phyloP scores from a whole-genome alignment of 2,329 filamentous ascomycete genomes.

The Pyricularia grisea region DNA sequence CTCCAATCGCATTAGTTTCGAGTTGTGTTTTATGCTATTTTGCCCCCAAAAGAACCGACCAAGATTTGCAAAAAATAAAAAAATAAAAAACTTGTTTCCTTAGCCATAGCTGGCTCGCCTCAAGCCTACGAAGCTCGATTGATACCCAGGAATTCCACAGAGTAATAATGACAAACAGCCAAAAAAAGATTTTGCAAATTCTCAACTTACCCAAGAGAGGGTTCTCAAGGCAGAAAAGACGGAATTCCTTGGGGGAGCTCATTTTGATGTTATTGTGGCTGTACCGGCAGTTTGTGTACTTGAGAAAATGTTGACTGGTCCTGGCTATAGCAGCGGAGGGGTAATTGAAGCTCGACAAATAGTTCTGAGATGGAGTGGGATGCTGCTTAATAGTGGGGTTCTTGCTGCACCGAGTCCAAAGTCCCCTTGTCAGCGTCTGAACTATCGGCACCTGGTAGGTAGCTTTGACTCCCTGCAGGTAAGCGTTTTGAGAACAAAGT shows the following conservation, averaged over 20 bases:
- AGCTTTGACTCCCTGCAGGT: not conserved
- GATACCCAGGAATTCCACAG: conserved; percentile 1
- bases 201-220: conserved; percentile 74
- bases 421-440: not conserved
- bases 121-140: conserved; percentile 1
- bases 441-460: not conserved
- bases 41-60: not conserved
- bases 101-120: not conserved
- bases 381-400: not conserved
- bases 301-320: not conserved
- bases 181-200: not conserved
- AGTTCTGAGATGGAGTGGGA: not conserved
- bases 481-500: not conserved
- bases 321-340: not conserved
- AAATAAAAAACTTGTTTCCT: not conserved
- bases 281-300: not conserved
- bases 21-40: not conserved
- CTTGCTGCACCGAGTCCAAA: not conserved
- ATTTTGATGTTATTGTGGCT: conserved; percentile 35
- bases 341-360: not conserved
- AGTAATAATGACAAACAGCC: not conserved
- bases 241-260: conserved; percentile 69
- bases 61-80: too few species aligned
- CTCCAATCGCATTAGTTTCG: not conserved
- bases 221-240: conserved; percentile 92